These are phyloP conservation scores for Ogataea polymorpha DNA, from an alignment of 805 yeast species.

Conservation along the genomic window DNA sequence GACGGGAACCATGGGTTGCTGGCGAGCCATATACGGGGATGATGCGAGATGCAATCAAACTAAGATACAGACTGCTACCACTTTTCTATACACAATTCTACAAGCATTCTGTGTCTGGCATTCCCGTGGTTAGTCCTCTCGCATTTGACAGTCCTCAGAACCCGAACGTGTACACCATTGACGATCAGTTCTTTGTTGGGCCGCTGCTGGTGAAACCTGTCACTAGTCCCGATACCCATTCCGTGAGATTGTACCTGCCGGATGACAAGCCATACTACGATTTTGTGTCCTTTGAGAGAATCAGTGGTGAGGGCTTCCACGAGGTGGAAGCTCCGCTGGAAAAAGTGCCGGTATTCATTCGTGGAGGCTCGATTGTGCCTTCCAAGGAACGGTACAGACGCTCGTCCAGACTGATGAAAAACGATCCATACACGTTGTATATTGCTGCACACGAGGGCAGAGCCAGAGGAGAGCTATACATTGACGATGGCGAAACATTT, in stretches of 20 bases:
- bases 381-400: conserved; percentile 75
- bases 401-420: conserved; percentile 67
- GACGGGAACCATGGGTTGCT: conserved; percentile 90
- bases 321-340: conserved; percentile 45
- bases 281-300: conserved; percentile 36
- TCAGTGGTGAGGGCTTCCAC: conserved; percentile 39
- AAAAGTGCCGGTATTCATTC: conserved; percentile 66
- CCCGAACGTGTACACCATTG: conserved; percentile 52
- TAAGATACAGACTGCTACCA: conserved; percentile 78
- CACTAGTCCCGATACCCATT: conserved; percentile 46
- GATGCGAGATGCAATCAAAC: conserved; percentile 65
- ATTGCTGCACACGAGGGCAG: conserved; percentile 53
- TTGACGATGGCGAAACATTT: conserved; percentile 84
- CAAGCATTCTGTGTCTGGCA: conserved; percentile 55
- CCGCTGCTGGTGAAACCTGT: conserved; percentile 76
- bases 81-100: conserved; percentile 76
- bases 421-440: conserved; percentile 78
- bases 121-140: conserved; percentile 71
- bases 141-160: conserved; percentile 53
- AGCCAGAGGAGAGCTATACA: conserved; percentile 54
- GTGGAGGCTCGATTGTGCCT: conserved; percentile 76
- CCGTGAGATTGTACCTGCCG: conserved; percentile 49
- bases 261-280: conserved; percentile 56
- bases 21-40: conserved; percentile 68
- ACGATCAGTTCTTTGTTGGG: conserved; percentile 83